Evolutionary conservation across 352 stramenopile species (phyloP), one percentile per base, ranked within the genome.

Genomic region (Aphanomyces stellatus): DNA sequence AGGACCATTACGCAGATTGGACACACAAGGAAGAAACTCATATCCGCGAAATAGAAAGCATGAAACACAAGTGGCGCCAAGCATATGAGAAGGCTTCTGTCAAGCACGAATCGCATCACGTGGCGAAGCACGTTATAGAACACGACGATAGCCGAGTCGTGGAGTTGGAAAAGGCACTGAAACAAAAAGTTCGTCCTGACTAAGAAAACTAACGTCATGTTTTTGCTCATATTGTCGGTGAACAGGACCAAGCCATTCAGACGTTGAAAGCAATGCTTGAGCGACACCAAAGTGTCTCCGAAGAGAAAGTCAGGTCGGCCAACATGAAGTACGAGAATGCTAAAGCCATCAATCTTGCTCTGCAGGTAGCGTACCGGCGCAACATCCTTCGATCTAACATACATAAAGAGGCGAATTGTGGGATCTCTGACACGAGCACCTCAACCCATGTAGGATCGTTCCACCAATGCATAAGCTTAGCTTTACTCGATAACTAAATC

Each of bases 261-360:
- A 82, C 80, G 22, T 63, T 93, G 11, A 88, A 88, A 57, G 62
- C 71, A 11, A 74, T 91, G 49, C 65, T 91, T 15, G 85, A 93
- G 59, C 75, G 81, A 13, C 85, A 93, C 57, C 80, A 93, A 35
- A 70, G 56, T 0, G 72, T 82, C 4, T 83, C 86, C 10, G 81
- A 90, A 24, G 80, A 88, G 27, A 93, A 90, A 51, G 60, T 88
- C 19, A 87, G 82, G 69, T 69, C 88, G 31, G 69, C 81, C 24
- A 84, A 74, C 33, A 72, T 73, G 42, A 93, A 93, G 56, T 93
- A 93, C 65, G 76, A 83, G 35, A 81, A 93, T 65, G 78, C 88
- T 24, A 93, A 93, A 67, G 73, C 76, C 33, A 90, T 93, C 61
- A 93, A 90, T 63, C 68, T 91, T 60, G 77, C 81, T 3, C 69